Conservation (phyloP, 352 stramenopile species). For the Globisporangium sylvaticum region DNA sequence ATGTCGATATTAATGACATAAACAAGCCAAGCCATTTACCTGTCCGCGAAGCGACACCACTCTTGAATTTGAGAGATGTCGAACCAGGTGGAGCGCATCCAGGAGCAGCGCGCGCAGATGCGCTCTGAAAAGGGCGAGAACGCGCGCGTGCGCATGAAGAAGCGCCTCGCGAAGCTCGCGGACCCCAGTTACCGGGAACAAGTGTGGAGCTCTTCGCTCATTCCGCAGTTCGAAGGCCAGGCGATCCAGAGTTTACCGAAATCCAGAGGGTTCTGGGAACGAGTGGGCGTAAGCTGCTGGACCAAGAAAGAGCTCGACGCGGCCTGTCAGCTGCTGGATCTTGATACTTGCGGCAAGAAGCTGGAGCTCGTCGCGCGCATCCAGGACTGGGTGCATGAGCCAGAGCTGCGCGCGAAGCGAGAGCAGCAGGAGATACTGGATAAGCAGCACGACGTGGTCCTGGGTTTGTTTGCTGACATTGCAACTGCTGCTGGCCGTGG, state of each 20-base stretch:
- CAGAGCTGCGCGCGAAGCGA: constrained; percentile 34
- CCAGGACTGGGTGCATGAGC: constrained; percentile 69
- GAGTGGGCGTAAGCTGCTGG: constrained; percentile 47
- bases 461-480: constrained; percentile 24
- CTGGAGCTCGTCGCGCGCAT: constrained; percentile 56
- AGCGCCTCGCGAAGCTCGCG: constrained; percentile 39
- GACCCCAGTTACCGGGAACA: constrained; percentile 42
- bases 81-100: constrained; percentile 63
- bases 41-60: neutral
- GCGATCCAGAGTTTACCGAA: constrained; percentile 59
- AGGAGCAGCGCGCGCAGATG: constrained; percentile 58
- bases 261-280: constrained; percentile 51
- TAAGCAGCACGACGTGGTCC: constrained; percentile 34
- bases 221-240: constrained; percentile 39
- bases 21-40: neutral
- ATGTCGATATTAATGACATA: neutral
- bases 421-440: constrained; percentile 32
- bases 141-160: constrained; percentile 37
- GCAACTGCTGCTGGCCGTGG: neutral
- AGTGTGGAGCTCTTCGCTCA: constrained; percentile 39
- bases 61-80: constrained; percentile 10
- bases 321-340: constrained; percentile 53
- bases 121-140: constrained; percentile 42
- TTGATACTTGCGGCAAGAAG: constrained; percentile 50
- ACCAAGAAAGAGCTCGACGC: constrained; percentile 50